phyloP scores from a whole-genome alignment of 1,284 basidiomycete genomes.

The Malassezia japonica region DNA sequence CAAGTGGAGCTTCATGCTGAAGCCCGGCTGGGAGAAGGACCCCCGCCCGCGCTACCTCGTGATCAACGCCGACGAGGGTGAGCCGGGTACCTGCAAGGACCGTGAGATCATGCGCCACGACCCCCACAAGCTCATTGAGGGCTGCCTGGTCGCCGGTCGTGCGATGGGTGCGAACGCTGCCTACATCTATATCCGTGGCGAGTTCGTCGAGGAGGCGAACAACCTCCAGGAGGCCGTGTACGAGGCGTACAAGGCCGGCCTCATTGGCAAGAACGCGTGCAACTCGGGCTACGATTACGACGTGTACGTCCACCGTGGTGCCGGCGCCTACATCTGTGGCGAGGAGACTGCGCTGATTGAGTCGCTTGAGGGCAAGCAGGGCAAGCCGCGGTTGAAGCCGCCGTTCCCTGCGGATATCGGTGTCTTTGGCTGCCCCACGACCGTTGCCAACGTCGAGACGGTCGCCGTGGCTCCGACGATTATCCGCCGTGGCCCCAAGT shows the following conservation, averaged over 20 bases:
- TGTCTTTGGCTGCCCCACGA: conserved; percentile 89
- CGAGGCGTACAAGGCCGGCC: conserved; percentile 85
- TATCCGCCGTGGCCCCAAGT: conserved; percentile 75
- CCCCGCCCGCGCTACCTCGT: conserved; percentile 86
- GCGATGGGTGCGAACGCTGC: conserved; percentile 95
- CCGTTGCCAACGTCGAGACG: conserved; percentile 97
- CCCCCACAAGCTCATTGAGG: conserved; percentile 95
- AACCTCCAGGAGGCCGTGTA: conserved; percentile 89
- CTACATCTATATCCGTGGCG: conserved; percentile 98
- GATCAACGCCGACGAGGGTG: conserved; percentile 96
- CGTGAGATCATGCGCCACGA: conserved; percentile 95
- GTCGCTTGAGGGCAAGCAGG: conserved; percentile 90
- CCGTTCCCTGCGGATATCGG: conserved; percentile 98
- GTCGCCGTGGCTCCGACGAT: conserved; percentile 96
- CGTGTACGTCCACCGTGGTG: conserved; percentile 91
- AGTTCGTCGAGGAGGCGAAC: conserved; percentile 89
- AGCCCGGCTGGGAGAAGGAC: conserved; percentile 95
- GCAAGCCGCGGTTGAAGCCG: conserved; percentile 95
- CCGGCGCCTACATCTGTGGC: conserved; percentile 96
- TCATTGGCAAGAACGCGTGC: conserved; percentile 85
- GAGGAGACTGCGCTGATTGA: conserved; percentile 98
- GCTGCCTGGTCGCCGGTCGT: conserved; percentile 93
- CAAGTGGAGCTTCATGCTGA: conserved; percentile 98
- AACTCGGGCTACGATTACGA: conserved; percentile 87
- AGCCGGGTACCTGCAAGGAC: conserved; percentile 98